phyloP scores from a whole-genome alignment of 139 green algal genomes.

The Nannochloris sp. region DNA sequence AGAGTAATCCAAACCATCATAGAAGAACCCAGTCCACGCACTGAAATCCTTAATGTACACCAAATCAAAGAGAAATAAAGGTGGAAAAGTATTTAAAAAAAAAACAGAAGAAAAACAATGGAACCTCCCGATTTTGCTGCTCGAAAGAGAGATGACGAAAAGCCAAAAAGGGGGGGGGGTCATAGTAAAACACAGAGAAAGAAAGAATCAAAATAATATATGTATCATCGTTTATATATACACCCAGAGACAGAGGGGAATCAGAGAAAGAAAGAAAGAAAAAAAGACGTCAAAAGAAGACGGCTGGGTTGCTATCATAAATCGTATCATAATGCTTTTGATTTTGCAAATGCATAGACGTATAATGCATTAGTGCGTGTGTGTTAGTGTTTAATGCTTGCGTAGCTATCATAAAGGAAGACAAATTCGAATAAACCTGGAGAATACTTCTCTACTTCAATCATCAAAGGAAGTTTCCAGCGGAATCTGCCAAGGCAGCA shows the following conservation, averaged over 20 bases:
- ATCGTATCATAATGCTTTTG: background rate
- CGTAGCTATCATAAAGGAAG: background rate
- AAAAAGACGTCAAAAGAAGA: background rate
- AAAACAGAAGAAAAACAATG: background rate
- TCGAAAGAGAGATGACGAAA: too few relatives aligned
- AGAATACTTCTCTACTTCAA: background rate
- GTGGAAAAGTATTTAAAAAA: background rate
- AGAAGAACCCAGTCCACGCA: too few relatives aligned
- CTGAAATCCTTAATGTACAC: too few relatives aligned
- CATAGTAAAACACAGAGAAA: background rate
- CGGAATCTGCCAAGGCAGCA: conserved; percentile 1
- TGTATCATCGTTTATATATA: too few relatives aligned
- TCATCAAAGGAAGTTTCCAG: background rate
- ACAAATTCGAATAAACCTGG: background rate
- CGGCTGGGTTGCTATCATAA: background rate
- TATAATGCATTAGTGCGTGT: background rate
- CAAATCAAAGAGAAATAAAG: background rate
- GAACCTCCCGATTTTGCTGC: background rate
- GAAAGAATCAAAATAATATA: background rate
- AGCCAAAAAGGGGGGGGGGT: too few relatives aligned
- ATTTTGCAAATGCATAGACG: background rate
- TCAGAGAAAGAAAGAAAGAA: background rate
- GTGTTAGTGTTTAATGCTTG: background rate
- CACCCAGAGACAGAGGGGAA: too few relatives aligned
- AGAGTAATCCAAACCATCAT: too few relatives aligned